A percentile compares a stretch with the other conserved stretches of the same genome.
These are phyloP conservation scores for Lactarius deliciosus DNA, from an alignment of 768 basidiomycete genomes.

Conservation along the genomic window DNA sequence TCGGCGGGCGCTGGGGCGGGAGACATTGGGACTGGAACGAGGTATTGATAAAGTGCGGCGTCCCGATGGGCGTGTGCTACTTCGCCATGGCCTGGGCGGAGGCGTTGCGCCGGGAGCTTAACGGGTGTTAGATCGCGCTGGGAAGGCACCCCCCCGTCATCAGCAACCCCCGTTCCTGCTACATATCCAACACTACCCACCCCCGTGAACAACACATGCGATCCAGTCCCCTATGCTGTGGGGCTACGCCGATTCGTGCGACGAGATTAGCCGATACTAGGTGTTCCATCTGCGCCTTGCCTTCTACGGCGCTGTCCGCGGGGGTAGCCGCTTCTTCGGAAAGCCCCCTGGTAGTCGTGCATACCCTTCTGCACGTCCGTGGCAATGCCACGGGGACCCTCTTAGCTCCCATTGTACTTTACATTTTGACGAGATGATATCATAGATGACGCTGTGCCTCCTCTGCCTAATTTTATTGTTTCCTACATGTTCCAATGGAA, in stretches of 20 bases:
- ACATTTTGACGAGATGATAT: constrained; percentile 4
- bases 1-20: constrained; percentile 49
- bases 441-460: constrained; percentile 11
- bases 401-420: constrained; percentile 16
- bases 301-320: neutral
- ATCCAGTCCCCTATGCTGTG: neutral
- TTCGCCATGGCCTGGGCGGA: constrained; percentile 75
- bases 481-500: constrained; percentile 1
- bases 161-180: constrained; percentile 17
- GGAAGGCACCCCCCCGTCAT: neutral
- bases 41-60: constrained; percentile 64
- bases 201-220: neutral
- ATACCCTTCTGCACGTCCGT: neutral
- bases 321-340: neutral
- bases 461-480: constrained; percentile 18
- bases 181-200: neutral
- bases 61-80: constrained; percentile 75
- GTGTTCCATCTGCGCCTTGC: neutral
- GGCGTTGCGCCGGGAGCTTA: constrained; percentile 43
- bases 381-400: neutral
- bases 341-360: neutral
- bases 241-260: neutral
- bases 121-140: constrained; percentile 27
- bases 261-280: constrained; percentile 3
- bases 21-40: constrained; percentile 81